Conservation (phyloP, 306 rosid species). For the Prunus campanulata region DNA sequence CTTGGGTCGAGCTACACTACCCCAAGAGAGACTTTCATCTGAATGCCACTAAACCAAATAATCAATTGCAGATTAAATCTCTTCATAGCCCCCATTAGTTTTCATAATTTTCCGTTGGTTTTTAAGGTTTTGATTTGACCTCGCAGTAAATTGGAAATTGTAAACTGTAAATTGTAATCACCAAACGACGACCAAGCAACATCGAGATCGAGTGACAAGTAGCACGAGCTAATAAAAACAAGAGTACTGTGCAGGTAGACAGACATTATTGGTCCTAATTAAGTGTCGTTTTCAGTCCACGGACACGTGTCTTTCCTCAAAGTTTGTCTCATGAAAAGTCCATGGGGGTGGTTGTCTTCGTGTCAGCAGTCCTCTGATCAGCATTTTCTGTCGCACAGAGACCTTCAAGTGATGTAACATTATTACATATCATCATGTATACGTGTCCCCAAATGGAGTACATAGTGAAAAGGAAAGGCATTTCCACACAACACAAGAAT, state of each 20-base stretch:
- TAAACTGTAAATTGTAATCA: no score
- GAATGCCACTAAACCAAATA: no score
- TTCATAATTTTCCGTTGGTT: no score
- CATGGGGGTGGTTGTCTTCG: conserved; percentile 26
- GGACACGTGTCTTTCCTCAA: conserved; percentile 39
- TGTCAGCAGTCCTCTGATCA: conserved; percentile 14
- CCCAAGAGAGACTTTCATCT: no score
- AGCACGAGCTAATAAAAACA: neutral
- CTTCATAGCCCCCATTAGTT: no score
- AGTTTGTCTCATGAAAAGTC: conserved; percentile 34
- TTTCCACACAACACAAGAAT: neutral
- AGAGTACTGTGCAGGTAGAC: neutral
- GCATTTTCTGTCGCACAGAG: conserved; percentile 34
- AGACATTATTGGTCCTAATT: neutral
- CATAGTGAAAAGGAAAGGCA: neutral
- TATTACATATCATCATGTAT: conserved; percentile 8
- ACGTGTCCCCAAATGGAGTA: conserved; percentile 38
- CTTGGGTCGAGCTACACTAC: no score
- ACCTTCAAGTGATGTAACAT: conserved; percentile 20
- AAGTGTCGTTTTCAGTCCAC: neutral
- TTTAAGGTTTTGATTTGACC: no score
- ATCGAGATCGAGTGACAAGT: neutral
- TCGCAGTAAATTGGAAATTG: no score
- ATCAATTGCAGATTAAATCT: no score
- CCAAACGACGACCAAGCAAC: no score